phyloP scores from a whole-genome alignment of 2,329 filamentous ascomycete species.

The Colletotrichum sojae region DNA sequence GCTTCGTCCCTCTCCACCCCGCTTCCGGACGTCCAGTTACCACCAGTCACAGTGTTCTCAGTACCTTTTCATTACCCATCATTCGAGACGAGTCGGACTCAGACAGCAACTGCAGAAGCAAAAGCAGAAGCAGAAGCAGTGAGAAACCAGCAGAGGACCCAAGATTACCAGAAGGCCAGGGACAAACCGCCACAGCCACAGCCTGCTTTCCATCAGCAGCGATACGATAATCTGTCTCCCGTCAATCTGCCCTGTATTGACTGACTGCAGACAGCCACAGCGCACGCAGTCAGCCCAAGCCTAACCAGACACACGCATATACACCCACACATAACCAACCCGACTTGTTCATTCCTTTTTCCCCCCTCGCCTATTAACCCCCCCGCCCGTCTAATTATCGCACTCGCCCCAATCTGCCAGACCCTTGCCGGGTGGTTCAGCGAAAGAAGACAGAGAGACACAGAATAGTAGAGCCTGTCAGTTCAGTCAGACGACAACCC shows the following conservation, averaged over 20 bases:
- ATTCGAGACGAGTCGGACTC: constrained; percentile 5
- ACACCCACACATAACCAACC: too few relatives aligned
- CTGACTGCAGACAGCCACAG: constrained; percentile 15
- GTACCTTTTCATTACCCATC: constrained; percentile 8
- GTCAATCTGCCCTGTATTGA: too few relatives aligned
- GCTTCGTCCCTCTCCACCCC: constrained; percentile 39
- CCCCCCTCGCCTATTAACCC: not conserved
- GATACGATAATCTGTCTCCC: too few relatives aligned
- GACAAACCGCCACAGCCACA: too few relatives aligned
- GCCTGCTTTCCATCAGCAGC: too few relatives aligned
- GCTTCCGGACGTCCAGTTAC: constrained; percentile 27
- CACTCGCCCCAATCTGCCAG: constrained; percentile 9
- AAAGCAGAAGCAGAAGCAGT: not conserved
- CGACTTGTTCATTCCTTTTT: constrained; percentile 10
- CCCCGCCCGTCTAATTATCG: constrained; percentile 4
- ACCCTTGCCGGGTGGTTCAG: constrained; percentile 25
- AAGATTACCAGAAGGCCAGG: too few relatives aligned
- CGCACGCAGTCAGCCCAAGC: constrained; percentile 5
- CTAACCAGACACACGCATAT: too few relatives aligned
- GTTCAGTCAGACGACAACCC: constrained; percentile 23
- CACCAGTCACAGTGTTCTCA: not conserved
- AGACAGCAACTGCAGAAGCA: constrained; percentile 4
- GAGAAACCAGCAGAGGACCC: not conserved
- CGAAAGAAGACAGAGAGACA: constrained; percentile 10
- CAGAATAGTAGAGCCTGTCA: not conserved